Evolutionary conservation across 2,329 filamentous ascomycete species (phyloP), one percentile per base, ranked within the genome.

Genomic region (Rhinocladiella similis): DNA sequence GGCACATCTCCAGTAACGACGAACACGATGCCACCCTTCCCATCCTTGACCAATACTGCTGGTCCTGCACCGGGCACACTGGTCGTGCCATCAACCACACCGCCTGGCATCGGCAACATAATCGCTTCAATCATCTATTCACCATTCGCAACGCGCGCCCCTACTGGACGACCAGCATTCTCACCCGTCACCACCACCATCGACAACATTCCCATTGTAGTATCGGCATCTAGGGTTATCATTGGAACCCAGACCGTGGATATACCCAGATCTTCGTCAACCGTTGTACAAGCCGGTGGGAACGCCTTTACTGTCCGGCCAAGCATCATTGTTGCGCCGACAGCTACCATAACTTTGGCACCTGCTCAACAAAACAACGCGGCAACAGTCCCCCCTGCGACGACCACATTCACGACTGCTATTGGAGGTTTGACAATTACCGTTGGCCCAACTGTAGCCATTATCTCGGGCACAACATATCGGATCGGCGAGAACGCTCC

Each of bases 401-500:
- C 51, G 12, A 20, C 52, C 2, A 57, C 62, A 20, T 46, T 55
- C 33, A 51, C 57, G 7, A 61, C 55, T 18, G 50, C 53, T 29
- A 48, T 53, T 14, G 54, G 52, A 19, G 62, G 59, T 16, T 27
- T 67, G 36, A 61, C 58, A 3, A 50, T 67, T 35, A 65, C 62
- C 9, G 54, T 69, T 27, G 61, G 60, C 18, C 56, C 63, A n/a
- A 65, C 63, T 14, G 55, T 60, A 14, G 67, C 65, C 22, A 54
- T 68, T 13, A 59, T 69, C 38, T 62, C 61, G 4, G 66, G 62
- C 2, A 63, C 61, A 10, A 68, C 63, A 3, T 69, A 65, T 56
- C 47, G 60, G 18, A 65, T 69, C 41, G 67, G 64, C 18, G 14
- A 45, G 12, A 60, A 56, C 10, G 64, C 66, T 14, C 43, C 48